Conservation (phyloP, 2,329 filamentous ascomycete species). For the Uncinocarpus reesii region DNA sequence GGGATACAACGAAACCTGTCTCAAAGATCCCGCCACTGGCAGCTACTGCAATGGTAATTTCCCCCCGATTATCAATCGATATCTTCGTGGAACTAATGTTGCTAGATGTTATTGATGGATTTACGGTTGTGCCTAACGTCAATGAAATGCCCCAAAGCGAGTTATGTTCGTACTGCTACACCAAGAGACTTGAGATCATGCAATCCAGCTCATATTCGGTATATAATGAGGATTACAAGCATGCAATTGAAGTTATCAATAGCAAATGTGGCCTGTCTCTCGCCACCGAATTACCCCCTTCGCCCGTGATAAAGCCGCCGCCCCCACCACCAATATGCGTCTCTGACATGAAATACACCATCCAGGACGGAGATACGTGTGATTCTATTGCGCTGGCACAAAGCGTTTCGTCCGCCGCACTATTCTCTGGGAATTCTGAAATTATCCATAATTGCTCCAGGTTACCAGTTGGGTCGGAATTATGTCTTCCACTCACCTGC, state of each 20-base stretch:
- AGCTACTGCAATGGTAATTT: constrained; percentile 13
- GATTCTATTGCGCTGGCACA: neutral
- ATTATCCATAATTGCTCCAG: neutral
- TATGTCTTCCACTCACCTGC: neutral
- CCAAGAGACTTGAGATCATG: constrained; percentile 19
- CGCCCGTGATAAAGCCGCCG: neutral
- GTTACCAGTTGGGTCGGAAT: neutral
- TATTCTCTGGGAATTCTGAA: neutral
- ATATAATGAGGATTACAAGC: constrained; percentile 17
- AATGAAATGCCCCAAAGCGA: constrained; percentile 19
- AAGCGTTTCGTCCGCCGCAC: neutral
- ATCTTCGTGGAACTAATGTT: neutral
- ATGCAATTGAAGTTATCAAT: constrained; percentile 5
- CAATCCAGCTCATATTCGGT: constrained; percentile 19
- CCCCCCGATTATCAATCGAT: neutral
- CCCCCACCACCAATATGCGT: neutral
- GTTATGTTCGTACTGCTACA: constrained; percentile 22
- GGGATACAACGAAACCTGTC: constrained; percentile 19
- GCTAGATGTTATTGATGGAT: constrained; percentile 11
- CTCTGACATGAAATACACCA: neutral
- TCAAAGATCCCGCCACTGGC: constrained; percentile 14
- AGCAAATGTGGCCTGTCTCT: constrained; percentile 8
- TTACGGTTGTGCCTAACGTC: constrained; percentile 13
- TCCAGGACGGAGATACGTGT: neutral
- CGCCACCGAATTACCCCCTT: neutral